These are phyloP conservation scores for Leccinum sublutescens DNA, from an alignment of 768 basidiomycete species.

Conservation along the genomic window DNA sequence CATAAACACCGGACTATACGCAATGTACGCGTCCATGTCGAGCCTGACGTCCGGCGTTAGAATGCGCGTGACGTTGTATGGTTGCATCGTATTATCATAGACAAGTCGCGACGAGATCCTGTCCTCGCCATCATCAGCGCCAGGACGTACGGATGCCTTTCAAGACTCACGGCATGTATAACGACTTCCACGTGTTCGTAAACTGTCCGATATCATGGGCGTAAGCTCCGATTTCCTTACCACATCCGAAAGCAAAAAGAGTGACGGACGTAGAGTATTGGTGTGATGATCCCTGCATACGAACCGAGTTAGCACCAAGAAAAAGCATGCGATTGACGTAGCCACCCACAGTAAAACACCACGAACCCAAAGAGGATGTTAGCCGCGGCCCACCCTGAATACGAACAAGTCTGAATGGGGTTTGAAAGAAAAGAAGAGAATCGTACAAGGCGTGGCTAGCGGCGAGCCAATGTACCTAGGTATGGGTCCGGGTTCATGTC, in stretches of 20 bases:
- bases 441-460: conserved; percentile 64
- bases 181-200: conserved; percentile 59
- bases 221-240: background rate
- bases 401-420: background rate
- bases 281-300: conserved; percentile 30
- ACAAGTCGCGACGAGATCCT: conserved; percentile 60
- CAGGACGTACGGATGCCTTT: background rate
- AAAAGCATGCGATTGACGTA: no score
- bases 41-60: conserved; percentile 52
- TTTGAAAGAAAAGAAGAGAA: background rate
- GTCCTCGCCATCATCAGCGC: background rate
- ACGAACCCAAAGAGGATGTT: conserved; percentile 67
- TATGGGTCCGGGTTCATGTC: background rate
- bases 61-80: conserved; percentile 61
- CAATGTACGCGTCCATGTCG: conserved; percentile 49
- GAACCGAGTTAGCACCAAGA: background rate
- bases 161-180: conserved; percentile 53
- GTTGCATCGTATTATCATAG: conserved; percentile 56
- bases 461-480: conserved; percentile 41
- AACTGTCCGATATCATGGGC: conserved; percentile 34
- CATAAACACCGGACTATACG: conserved; percentile 61
- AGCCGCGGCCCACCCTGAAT: conserved; percentile 71
- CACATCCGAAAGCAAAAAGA: conserved; percentile 37
- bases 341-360: conserved; percentile 51
- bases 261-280: conserved; percentile 48